Conservation (phyloP, 2,329 filamentous ascomycete species). For the Xylariaceae sp. region DNA sequence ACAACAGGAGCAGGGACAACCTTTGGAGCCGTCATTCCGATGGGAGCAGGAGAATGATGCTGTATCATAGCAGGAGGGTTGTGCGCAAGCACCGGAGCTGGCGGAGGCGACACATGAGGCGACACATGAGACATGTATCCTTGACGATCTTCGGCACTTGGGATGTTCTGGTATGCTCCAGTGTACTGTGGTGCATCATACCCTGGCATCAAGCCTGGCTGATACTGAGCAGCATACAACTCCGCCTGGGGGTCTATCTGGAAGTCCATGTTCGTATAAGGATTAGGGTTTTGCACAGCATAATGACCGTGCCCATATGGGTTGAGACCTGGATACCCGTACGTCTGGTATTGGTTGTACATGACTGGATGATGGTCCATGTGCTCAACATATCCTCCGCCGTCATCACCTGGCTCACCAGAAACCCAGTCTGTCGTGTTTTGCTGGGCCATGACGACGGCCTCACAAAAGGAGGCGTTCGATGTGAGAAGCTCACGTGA, state of each 20-base stretch:
- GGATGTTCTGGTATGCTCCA: slow-evolving; percentile 7
- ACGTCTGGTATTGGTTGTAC: too few relatives aligned
- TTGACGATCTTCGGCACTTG: slow-evolving; percentile 5
- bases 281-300: slow-evolving; percentile 8
- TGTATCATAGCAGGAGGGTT: background rate
- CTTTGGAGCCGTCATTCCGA: background rate
- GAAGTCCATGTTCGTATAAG: slow-evolving; percentile 11
- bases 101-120: background rate
- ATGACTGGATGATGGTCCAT: slow-evolving; percentile 10
- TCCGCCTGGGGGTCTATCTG: slow-evolving; percentile 7
- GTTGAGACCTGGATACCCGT: too few relatives aligned
- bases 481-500: slow-evolving; percentile 14
- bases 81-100: background rate
- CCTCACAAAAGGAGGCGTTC: background rate
- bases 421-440: slow-evolving; percentile 14
- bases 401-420: slow-evolving; percentile 4
- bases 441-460: slow-evolving; percentile 15
- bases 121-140: slow-evolving; percentile 6
- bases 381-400: slow-evolving; percentile 7
- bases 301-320: slow-evolving; percentile 10
- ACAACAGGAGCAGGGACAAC: background rate
- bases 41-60: background rate
- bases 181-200: slow-evolving; percentile 10
- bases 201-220: slow-evolving; percentile 5
- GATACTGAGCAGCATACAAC: slow-evolving; percentile 9